Evolutionary conservation across 2,329 filamentous ascomycete species (phyloP).

Genomic region (Aspergillus costaricaensis): DNA sequence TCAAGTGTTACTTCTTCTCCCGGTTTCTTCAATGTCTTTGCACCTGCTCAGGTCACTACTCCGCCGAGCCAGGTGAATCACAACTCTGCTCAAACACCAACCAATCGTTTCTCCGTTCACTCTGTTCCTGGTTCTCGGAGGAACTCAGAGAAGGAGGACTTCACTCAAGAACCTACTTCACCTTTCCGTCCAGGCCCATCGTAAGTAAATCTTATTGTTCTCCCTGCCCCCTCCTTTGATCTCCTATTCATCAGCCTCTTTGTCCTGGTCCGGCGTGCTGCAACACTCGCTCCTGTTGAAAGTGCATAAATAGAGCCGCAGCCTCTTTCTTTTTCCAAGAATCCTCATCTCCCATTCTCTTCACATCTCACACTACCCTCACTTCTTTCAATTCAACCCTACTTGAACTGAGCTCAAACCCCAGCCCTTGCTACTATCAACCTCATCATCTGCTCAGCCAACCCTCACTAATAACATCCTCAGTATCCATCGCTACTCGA

Average conservation of each 20-base stretch:
- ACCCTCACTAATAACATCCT: slow-evolving; percentile 5
- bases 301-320: too few relatives aligned
- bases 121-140: slow-evolving; percentile 84
- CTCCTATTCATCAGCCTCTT: background rate
- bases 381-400: too few relatives aligned
- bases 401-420: background rate
- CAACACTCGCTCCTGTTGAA: background rate
- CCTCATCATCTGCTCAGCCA: background rate
- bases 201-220: slow-evolving; percentile 61
- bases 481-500: slow-evolving; percentile 87
- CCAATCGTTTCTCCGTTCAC: slow-evolving; percentile 72
- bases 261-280: background rate
- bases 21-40: slow-evolving; percentile 71
- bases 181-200: slow-evolving; percentile 73
- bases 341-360: too few relatives aligned
- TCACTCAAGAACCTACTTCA: slow-evolving; percentile 61
- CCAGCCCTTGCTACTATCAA: background rate
- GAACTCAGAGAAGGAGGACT: slow-evolving; percentile 88
- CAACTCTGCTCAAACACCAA: slow-evolving; percentile 52
- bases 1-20: slow-evolving; percentile 83
- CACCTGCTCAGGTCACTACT: slow-evolving; percentile 75
- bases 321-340: too few relatives aligned
- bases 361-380: too few relatives aligned
- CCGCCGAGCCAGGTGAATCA: slow-evolving; percentile 66
- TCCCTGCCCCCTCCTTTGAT: background rate